Conservation (phyloP, 768 basidiomycete genomes). For the Phanerochaete sordida region DNA sequence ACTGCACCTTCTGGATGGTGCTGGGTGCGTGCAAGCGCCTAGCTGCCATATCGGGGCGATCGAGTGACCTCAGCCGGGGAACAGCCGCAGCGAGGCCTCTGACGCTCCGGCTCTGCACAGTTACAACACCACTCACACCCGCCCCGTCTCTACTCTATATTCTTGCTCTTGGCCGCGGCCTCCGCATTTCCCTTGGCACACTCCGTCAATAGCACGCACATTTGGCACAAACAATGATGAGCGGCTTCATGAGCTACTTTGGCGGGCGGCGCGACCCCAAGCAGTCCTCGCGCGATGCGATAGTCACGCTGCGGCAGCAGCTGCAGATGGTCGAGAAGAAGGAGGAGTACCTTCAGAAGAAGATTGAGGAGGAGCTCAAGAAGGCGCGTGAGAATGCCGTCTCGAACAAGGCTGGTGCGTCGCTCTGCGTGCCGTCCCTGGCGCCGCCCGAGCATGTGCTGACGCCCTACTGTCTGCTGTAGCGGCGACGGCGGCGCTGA, state of each 20-base stretch:
- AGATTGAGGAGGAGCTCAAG: slow-evolving; percentile 91
- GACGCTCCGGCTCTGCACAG: slow-evolving; percentile 1
- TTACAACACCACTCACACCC: neutral
- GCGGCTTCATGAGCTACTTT: slow-evolving; percentile 85
- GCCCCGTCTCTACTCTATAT: neutral
- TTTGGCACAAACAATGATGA: slow-evolving; percentile 47
- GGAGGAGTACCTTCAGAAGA: slow-evolving; percentile 94
- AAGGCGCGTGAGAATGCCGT: slow-evolving; percentile 93
- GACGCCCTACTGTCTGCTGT: slow-evolving; percentile 7
- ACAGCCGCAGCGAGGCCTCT: slow-evolving; percentile 9
- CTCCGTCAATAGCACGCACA: neutral
- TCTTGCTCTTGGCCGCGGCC: neutral
- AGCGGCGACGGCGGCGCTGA: slow-evolving; percentile 89
- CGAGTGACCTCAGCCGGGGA: slow-evolving; percentile 19
- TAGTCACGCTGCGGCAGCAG: slow-evolving; percentile 89
- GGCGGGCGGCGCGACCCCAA: slow-evolving; percentile 79
- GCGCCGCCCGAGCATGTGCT: neutral
- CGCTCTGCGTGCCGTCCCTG: neutral
- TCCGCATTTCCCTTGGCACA: neutral
- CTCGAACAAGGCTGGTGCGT: slow-evolving; percentile 87
- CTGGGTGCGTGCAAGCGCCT: neutral
- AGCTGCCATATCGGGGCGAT: slow-evolving; percentile 27
- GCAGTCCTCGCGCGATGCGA: slow-evolving; percentile 86
- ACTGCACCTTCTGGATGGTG: neutral
- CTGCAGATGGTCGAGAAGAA: slow-evolving; percentile 99